Conservation (phyloP, 2,329 filamentous ascomycete genomes). For the Cytospora piceicola region DNA sequence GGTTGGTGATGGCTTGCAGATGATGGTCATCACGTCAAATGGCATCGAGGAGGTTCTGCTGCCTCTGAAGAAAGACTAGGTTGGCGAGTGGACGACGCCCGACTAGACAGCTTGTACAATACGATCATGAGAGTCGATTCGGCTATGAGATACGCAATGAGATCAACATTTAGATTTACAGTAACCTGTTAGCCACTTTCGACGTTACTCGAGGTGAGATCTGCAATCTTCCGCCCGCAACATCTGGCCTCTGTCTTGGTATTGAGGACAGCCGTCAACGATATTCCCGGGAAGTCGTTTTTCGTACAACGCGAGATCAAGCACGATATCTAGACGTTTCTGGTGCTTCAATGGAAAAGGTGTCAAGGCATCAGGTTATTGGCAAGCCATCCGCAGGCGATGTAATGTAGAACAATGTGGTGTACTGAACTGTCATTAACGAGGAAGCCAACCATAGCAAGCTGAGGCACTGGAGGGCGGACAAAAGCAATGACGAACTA, state of each 20-base stretch:
- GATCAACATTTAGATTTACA: constrained; percentile 13
- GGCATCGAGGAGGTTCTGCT: constrained; percentile 86
- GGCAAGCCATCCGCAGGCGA: neutral
- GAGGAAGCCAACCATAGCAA: neutral
- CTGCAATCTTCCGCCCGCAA: neutral
- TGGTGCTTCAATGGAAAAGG: neutral
- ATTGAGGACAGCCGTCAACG: neutral
- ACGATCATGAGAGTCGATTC: constrained; percentile 29
- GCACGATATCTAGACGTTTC: neutral
- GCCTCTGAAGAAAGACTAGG: constrained; percentile 87
- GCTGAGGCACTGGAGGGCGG: neutral
- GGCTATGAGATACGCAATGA: constrained; percentile 23
- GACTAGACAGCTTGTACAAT: constrained; percentile 39
- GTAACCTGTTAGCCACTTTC: neutral
- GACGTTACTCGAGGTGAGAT: neutral
- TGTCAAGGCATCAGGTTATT: neutral
- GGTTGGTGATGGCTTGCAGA: constrained; percentile 94
- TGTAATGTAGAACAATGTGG: no score
- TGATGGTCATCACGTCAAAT: constrained; percentile 86
- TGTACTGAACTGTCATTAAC: neutral
- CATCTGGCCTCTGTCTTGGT: neutral
- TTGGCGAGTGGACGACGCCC: constrained; percentile 1
- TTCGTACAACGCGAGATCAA: neutral
- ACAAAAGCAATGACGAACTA: neutral
- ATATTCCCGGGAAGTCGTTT: neutral